Percentiles rank a stretch among this genome's conserved stretches.
phyloP scores from a whole-genome alignment of 2,329 filamentous ascomycete genomes.

The Fusarium sulawesiense region DNA sequence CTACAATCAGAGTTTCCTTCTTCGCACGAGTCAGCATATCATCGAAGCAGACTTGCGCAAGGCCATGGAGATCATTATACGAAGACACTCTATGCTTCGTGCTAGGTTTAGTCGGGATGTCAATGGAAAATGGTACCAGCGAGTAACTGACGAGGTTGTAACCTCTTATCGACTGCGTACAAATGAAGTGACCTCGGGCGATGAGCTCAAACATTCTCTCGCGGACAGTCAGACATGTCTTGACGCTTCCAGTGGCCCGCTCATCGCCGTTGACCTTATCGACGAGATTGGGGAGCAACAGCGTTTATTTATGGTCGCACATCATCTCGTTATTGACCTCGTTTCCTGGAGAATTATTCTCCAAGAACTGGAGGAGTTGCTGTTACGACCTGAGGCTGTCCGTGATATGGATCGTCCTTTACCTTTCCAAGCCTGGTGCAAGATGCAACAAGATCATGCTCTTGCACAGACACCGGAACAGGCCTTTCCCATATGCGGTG shows the following conservation, averaged over 20 bases:
- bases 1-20: conserved; percentile 41
- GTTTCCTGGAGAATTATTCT: conserved; percentile 60
- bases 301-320: conserved; percentile 50
- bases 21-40: conserved; percentile 19
- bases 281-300: conserved; percentile 35
- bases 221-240: conserved; percentile 34
- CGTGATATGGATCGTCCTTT: conserved; percentile 26
- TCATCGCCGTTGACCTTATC: conserved; percentile 30
- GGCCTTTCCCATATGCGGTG: conserved; percentile 20
- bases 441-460: conserved; percentile 46
- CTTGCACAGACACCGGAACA: conserved; percentile 41
- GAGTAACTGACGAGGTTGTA: conserved; percentile 7
- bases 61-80: conserved; percentile 21
- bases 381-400: conserved; percentile 34
- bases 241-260: not conserved
- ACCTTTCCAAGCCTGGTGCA: conserved; percentile 55
- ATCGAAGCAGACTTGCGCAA: not conserved
- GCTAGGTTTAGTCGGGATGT: conserved; percentile 17
- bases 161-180: conserved; percentile 28
- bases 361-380: conserved; percentile 50
- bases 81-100: conserved; percentile 37
- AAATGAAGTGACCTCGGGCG: not conserved
- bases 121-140: conserved; percentile 18
- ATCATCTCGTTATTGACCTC: conserved; percentile 57
- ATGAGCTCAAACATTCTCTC: not conserved